Percentiles rank a stretch among this genome's conserved stretches.
These are phyloP conservation scores for Glycyrrhiza uralensis DNA, from an alignment of 306 rosid genomes.

Conservation along the genomic window DNA sequence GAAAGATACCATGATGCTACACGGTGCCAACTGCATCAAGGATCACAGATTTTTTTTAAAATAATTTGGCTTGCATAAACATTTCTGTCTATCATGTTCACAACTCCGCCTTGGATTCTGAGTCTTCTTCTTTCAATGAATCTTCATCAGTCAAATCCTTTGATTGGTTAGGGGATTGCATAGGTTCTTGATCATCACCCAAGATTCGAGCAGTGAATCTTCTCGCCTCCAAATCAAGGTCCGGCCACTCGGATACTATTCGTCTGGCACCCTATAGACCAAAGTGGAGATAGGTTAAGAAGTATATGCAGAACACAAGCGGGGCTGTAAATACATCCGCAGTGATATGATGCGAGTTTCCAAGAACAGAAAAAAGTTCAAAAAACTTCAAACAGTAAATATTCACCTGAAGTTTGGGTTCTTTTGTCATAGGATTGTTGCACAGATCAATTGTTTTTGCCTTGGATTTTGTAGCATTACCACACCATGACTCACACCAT, in stretches of 20 bases:
- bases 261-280: conserved; percentile 81
- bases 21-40: conserved; percentile 1
- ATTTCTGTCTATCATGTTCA: conserved; percentile 28
- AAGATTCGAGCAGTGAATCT: conserved; percentile 69
- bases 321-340: background rate
- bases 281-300: conserved; percentile 13
- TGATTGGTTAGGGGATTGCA: conserved; percentile 33
- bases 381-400: background rate
- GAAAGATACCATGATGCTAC: conserved; percentile 10
- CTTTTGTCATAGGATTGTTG: conserved; percentile 99
- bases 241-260: conserved; percentile 91
- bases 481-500: conserved; percentile 99
- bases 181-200: conserved; percentile 65
- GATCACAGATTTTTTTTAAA: background rate
- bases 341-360: conserved; percentile 2
- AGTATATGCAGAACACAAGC: background rate
- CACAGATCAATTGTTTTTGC: conserved; percentile 99
- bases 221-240: conserved; percentile 88
- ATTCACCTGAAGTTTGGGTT: conserved; percentile 92
- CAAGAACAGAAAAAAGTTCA: background rate
- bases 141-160: conserved; percentile 26
- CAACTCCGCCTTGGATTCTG: conserved; percentile 80
- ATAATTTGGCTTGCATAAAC: background rate
- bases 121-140: conserved; percentile 42
- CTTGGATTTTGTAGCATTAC: conserved; percentile 88